Evolutionary conservation across 2,329 filamentous ascomycete genomes (phyloP).

Genomic region (Stachybotrys chartarum): DNA sequence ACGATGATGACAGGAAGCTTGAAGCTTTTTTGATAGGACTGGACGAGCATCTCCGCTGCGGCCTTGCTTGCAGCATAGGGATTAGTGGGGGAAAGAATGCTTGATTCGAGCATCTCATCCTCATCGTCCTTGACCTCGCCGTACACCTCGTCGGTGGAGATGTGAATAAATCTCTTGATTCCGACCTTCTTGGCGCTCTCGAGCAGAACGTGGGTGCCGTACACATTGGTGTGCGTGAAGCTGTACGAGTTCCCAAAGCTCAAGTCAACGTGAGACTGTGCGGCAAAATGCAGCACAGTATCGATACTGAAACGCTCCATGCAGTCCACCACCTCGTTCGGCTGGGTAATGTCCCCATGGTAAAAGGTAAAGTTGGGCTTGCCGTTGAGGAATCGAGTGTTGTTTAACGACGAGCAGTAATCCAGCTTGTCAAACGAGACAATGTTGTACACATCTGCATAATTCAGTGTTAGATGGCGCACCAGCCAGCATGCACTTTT

Average conservation of each 20-base stretch:
- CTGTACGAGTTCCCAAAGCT: constrained; percentile 78
- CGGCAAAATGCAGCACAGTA: constrained; percentile 77
- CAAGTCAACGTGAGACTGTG: constrained; percentile 77
- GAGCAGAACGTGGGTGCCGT: constrained; percentile 75
- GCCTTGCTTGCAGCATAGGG: constrained; percentile 77
- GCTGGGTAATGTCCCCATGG: constrained; percentile 70
- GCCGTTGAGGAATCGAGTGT: constrained; percentile 61
- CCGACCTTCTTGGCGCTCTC: constrained; percentile 68
- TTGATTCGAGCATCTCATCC: constrained; percentile 65
- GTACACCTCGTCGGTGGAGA: constrained; percentile 82
- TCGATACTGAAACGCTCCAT: constrained; percentile 67
- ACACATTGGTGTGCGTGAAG: constrained; percentile 76
- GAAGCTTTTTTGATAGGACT: constrained; percentile 79
- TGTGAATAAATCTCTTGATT: constrained; percentile 69
- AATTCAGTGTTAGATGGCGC: constrained; percentile 68
- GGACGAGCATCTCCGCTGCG: constrained; percentile 78
- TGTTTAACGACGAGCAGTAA: constrained; percentile 75
- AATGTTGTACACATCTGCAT: constrained; percentile 67
- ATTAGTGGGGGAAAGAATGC: constrained; percentile 71
- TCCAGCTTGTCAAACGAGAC: constrained; percentile 81
- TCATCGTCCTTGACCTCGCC: constrained; percentile 69
- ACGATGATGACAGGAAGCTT: constrained; percentile 74
- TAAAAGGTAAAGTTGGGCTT: constrained; percentile 71
- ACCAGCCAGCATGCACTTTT: constrained; percentile 74
- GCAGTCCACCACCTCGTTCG: constrained; percentile 61